Evolutionary conservation across 768 basidiomycete species (phyloP).

Genomic region (Termitomyces titanicus): DNA sequence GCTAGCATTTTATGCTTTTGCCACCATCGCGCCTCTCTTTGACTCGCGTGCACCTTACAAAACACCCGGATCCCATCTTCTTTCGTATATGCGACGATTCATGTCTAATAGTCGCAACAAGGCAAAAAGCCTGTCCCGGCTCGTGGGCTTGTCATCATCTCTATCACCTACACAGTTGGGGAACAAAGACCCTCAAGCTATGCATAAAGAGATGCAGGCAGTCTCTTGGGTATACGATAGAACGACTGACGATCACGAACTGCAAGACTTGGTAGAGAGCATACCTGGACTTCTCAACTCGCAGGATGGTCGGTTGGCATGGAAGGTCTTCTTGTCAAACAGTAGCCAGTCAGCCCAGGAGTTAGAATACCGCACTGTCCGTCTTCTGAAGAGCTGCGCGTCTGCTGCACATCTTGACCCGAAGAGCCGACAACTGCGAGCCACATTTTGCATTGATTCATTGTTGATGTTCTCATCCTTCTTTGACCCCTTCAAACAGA

Average conservation of each 20-base stretch:
- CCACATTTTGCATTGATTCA: neutral
- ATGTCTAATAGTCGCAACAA: too few relatives aligned
- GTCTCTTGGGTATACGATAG: slow-evolving; percentile 4
- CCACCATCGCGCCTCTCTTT: slow-evolving; percentile 2
- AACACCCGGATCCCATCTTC: neutral
- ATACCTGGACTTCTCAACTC: slow-evolving; percentile 3
- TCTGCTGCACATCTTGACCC: neutral
- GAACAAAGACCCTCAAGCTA: too few relatives aligned
- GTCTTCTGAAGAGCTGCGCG: neutral
- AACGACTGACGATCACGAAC: neutral
- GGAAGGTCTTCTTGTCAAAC: neutral
- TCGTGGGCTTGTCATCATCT: neutral
- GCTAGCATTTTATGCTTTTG: neutral
- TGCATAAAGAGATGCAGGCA: neutral
- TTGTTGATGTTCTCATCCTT: neutral
- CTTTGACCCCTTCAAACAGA: neutral
- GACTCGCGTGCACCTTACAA: slow-evolving; percentile 4
- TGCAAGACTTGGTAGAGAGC: neutral
- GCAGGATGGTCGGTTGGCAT: neutral
- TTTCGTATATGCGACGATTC: neutral
- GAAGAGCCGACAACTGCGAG: neutral
- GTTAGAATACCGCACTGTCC: neutral
- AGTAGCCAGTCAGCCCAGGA: neutral
- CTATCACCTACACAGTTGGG: too few relatives aligned
- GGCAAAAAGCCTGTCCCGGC: neutral